phyloP scores from a whole-genome alignment of 345 rosid genomes.

The Trapa bicornis region DNA sequence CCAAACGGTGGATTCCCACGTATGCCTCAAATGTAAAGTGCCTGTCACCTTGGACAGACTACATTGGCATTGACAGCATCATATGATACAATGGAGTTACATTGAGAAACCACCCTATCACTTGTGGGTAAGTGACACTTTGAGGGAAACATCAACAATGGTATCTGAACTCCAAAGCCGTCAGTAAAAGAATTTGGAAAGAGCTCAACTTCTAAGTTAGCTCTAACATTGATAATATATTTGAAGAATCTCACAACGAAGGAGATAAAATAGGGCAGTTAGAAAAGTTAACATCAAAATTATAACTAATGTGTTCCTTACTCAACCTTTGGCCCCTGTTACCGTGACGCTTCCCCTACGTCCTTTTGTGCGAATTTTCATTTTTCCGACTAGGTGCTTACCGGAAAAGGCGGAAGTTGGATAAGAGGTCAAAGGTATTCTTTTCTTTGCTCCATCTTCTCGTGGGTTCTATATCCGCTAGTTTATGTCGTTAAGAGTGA shows the following conservation, averaged over 20 bases:
- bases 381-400: constrained; percentile 95
- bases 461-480: constrained; percentile 66
- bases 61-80: too few relatives aligned
- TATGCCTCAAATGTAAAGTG: background rate
- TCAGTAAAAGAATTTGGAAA: constrained; percentile 8
- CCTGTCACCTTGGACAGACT: background rate
- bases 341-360: constrained; percentile 98
- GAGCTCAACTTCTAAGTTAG: background rate
- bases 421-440: constrained; percentile 41
- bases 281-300: background rate
- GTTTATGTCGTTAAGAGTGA: constrained; percentile 93
- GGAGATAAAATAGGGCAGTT: constrained; percentile 11
- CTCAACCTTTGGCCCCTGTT: constrained; percentile 82
- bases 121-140: background rate
- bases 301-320: constrained; percentile 2
- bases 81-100: background rate
- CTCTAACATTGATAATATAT: background rate
- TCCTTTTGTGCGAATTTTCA: constrained; percentile 92
- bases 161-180: background rate
- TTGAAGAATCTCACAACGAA: constrained; percentile 3
- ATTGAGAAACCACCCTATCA: background rate
- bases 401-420: constrained; percentile 98
- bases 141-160: background rate
- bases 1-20: background rate
- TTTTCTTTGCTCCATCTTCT: constrained; percentile 34